Conservation (phyloP, 805 yeast species). For the Candida xyloterini region DNA sequence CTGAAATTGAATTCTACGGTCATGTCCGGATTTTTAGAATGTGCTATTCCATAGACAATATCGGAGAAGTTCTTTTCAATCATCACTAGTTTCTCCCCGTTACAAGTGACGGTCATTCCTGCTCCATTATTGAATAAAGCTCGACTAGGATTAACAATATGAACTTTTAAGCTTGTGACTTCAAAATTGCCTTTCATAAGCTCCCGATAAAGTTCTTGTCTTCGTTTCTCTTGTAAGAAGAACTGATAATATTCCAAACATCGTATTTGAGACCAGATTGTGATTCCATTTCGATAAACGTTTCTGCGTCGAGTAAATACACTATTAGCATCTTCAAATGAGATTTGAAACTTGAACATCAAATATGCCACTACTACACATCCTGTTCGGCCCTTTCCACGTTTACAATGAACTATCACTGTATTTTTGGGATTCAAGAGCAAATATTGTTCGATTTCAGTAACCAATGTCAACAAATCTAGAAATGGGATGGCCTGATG, state of each 20-base stretch:
- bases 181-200: conserved; percentile 5
- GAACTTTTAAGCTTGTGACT: conserved; percentile 5
- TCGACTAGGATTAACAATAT: conserved; percentile 9
- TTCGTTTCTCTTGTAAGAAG: conserved; percentile 12
- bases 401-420: conserved; percentile 80
- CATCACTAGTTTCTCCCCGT: neutral
- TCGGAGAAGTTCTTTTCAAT: neutral
- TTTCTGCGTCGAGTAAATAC: conserved; percentile 54
- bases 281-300: conserved; percentile 61
- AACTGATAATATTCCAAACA: conserved; percentile 53
- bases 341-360: conserved; percentile 42
- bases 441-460: conserved; percentile 45
- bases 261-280: conserved; percentile 66
- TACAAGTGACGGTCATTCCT: conserved; percentile 4
- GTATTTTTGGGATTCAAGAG: conserved; percentile 30
- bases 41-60: conserved; percentile 1
- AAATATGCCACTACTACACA: conserved; percentile 68
- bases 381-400: conserved; percentile 93
- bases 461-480: conserved; percentile 42
- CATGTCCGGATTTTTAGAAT: conserved; percentile 7
- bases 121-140: conserved; percentile 6
- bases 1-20: conserved; percentile 12
- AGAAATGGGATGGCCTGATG: conserved; percentile 71
- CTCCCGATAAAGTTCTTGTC: conserved; percentile 5
- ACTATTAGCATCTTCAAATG: conserved; percentile 45